These are phyloP conservation scores for Hypoxylon lienhwacheense DNA, from an alignment of 495 filamentous ascomycete genomes.

Conservation along the genomic window DNA sequence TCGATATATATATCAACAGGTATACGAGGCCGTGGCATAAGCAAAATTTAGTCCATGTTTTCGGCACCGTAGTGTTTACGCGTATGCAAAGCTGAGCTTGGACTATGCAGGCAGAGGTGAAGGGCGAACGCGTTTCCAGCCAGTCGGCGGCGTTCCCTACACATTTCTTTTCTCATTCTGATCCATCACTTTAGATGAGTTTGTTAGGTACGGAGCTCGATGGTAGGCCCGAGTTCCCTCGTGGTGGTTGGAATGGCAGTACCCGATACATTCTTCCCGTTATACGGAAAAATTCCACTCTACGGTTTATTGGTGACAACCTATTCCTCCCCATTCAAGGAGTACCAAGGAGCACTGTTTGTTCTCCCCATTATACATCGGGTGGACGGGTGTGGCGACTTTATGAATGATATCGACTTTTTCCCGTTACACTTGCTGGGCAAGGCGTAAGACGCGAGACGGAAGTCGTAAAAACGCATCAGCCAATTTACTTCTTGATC, in stretches of 20 bases:
- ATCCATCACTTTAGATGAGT: constrained; percentile 24
- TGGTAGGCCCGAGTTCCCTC: constrained; percentile 35
- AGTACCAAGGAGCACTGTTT: too few relatives aligned
- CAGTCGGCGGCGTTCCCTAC: constrained; percentile 11
- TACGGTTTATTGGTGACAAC: too few relatives aligned
- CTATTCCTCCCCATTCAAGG: neutral
- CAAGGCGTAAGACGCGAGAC: constrained; percentile 6
- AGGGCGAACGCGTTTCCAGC: constrained; percentile 25
- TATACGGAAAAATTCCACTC: constrained; percentile 22
- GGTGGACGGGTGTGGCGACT: constrained; percentile 1
- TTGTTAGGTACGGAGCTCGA: constrained; percentile 12
- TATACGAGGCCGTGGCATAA: constrained; percentile 1
- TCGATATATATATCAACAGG: constrained; percentile 1
- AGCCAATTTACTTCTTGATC: constrained; percentile 17
- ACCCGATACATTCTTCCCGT: constrained; percentile 37
- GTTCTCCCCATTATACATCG: constrained; percentile 3
- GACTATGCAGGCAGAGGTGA: constrained; percentile 9
- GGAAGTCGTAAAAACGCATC: constrained; percentile 6
- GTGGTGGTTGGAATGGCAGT: constrained; percentile 38
- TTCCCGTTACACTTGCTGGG: constrained; percentile 8
- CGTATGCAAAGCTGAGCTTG: constrained; percentile 7
- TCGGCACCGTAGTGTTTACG: neutral
- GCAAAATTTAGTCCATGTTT: neutral
- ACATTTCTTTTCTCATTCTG: constrained; percentile 19
- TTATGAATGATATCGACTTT: constrained; percentile 11